Evolutionary conservation across 176 grass and related monocot genomes (phyloP), one percentile per base, ranked within the genome.

Genomic region (Hsuehochloa calcarea): DNA sequence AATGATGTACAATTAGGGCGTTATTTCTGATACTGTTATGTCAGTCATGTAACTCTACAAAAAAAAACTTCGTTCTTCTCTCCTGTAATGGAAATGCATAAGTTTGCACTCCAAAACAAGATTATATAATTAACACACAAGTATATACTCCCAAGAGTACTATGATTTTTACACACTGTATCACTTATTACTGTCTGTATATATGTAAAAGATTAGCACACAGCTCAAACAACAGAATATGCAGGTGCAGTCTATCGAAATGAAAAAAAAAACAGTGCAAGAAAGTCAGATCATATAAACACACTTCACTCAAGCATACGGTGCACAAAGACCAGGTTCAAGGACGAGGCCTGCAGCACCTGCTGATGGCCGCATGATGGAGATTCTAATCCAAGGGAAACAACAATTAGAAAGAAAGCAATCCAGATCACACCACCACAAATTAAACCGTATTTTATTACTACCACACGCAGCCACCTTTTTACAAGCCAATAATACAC

Each of bases 301-400:
- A 85, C 67, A 40, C 35, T 44, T 17, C 74, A 58, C 10, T 22
- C 22, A 56, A 56, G 19, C 52, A 56, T 56, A 80, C 10, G 89
- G 89, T 87, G 75, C 81, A 87, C 81, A 68, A 84, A 75, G 85
- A 87, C 85, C 80, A 62, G 10, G 85, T 84, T 22, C 89, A 91
- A 41, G 68, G 50, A 80, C 59, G 39, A 69, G 62, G 25, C 37
- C 40, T 0, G 22, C 47, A 35, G 22, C 84, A 29, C 37, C 38
- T 47, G 82, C 69, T 87, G 85, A 88, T 89, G 86, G 80, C 66
- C 80, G 87, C 89, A 80, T 80, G 88, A 95, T 91, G 74, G 90
- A 97, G 94, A 97, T 97, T 97, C 94, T 94, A 88, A 87, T 90
- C 87, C 87, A 94, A 92, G 87, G 78, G 87, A 94, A 90, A 90